Conservation (phyloP, 805 yeast species). For the Monosporozyma siamensis region DNA sequence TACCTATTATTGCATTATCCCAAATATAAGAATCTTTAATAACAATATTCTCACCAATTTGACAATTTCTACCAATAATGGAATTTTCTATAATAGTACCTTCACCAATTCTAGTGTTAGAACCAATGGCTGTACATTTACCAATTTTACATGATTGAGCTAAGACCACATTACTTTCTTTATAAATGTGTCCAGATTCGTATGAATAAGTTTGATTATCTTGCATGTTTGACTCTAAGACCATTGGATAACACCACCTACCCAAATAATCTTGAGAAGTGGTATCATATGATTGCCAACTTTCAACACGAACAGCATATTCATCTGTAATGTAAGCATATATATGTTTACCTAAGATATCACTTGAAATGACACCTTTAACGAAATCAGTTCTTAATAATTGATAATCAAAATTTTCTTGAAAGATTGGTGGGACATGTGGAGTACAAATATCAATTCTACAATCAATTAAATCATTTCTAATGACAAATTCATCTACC, state of each 20-base stretch:
- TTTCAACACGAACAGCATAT: constrained; percentile 92
- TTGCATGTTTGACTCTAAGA: constrained; percentile 73
- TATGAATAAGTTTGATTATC: constrained; percentile 67
- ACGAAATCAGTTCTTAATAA: constrained; percentile 78
- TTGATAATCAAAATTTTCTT: constrained; percentile 94
- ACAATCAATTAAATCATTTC: constrained; percentile 94
- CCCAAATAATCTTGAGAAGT: constrained; percentile 82
- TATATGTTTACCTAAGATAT: constrained; percentile 79
- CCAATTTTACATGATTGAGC: constrained; percentile 90
- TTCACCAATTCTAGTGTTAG: constrained; percentile 67
- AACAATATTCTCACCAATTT: constrained; percentile 66
- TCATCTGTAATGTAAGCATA: constrained; percentile 78
- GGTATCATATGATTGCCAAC: constrained; percentile 88
- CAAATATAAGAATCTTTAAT: constrained; percentile 76
- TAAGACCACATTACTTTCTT: constrained; percentile 77
- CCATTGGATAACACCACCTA: constrained; percentile 88
- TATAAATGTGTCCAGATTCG: constrained; percentile 79
- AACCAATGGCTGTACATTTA: constrained; percentile 74
- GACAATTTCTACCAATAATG: constrained; percentile 79
- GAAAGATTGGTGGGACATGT: constrained; percentile 89
- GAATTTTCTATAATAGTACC: constrained; percentile 57
- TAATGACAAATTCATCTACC: constrained; percentile 64
- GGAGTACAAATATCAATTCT: constrained; percentile 93
- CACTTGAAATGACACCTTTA: constrained; percentile 82
- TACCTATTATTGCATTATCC: constrained; percentile 71